phyloP scores from a whole-genome alignment of 345 rosid species.

The Combretum micranthum region DNA sequence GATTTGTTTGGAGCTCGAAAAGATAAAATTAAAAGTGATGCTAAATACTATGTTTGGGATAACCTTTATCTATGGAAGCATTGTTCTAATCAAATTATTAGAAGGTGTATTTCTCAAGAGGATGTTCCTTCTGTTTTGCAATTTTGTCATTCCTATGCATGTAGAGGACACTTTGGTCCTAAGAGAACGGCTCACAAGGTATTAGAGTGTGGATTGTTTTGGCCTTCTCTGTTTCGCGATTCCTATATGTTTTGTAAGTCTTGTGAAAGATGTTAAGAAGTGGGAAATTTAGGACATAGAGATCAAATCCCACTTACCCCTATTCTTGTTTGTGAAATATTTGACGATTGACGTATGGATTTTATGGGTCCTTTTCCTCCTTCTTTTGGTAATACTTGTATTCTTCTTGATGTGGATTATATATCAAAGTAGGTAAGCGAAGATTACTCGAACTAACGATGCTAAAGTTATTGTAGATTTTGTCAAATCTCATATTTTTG shows the following conservation, averaged over 20 bases:
- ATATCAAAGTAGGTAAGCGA: background rate
- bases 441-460: background rate
- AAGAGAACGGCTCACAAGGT: background rate
- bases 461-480: background rate
- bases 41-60: background rate
- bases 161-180: background rate
- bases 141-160: background rate
- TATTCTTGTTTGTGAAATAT: constrained; percentile 1
- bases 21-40: background rate
- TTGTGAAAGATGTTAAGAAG: constrained; percentile 6
- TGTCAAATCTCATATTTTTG: too few species aligned
- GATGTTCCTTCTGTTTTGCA: background rate
- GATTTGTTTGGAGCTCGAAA: background rate
- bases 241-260: background rate
- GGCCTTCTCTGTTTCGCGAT: background rate
- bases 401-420: background rate
- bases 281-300: background rate
- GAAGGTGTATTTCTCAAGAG: constrained; percentile 1
- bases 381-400: background rate
- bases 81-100: background rate
- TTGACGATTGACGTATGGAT: constrained; percentile 3
- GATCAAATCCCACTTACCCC: background rate
- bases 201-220: background rate
- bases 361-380: constrained; percentile 1
- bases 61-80: background rate